Base-by-base conservation (phyloP, 2,329 filamentous ascomycete genomes). In the Rhinocladiella similis region DNA sequence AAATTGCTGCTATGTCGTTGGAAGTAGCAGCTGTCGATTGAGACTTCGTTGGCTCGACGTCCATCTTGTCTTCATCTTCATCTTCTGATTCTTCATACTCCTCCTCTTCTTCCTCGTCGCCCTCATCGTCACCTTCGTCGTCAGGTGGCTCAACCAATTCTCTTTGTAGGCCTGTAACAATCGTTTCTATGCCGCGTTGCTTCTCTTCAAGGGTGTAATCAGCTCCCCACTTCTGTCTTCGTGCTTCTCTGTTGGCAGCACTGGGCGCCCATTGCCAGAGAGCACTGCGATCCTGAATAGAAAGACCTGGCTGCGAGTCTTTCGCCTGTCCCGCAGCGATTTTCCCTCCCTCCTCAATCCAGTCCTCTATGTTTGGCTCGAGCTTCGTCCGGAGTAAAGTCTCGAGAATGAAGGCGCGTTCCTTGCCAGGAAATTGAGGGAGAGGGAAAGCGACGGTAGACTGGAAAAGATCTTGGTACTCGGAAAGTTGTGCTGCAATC, bases 311-410 rank as follows among this genome's bases (percentile, higher is more conserved):
- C 4, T 47, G 45, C 10, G 41, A 35, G 9, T 51, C 61, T 35
- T 50, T 59, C 25, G 51, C 62, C 53, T 61, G 62, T 18, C 47
- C 51, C 36, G 46, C 60, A 56, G 49, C 77, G 77, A 25, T 76
- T 75, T 77, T 77, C 35, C 83, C 81, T 1, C 85, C 87, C 50
- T 84, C 76, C 19, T 84, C 82, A 22, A 93, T 85, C 74, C 87
- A 86, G 54, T 86, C 84, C 68, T 92, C 89, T 16, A 91, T 85
- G 20, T 83, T 80, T 0, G 90, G 89, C 63, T 94, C 90, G 47
- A 91, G 80, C 70, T 94, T 94, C 73, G 94, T 95, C 38, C 90
- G 86, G 29, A 95, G 77, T 1, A 96, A 78, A 65, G 87, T 83
- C 22, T 83, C 79, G 1, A 93, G 79, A 3, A 90, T 78, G 47